Percentiles rank a stretch among this genome's conserved stretches.
phyloP scores from a whole-genome alignment of 306 rosid genomes.

The Cicer cuneatum region DNA sequence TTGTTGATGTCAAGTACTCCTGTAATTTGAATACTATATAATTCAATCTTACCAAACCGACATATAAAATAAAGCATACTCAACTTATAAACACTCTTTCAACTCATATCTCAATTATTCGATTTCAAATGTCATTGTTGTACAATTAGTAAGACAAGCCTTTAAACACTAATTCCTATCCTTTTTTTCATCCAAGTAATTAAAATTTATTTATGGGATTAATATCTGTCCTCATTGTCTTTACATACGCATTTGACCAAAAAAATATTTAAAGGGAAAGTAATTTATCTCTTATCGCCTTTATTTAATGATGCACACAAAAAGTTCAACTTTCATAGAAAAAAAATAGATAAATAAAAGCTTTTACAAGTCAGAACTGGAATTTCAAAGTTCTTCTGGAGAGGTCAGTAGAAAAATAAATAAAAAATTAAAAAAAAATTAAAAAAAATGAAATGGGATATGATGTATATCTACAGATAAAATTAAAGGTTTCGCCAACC shows the following conservation, averaged over 20 bases:
- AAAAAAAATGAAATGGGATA: slow-evolving; percentile 26
- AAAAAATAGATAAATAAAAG: neutral
- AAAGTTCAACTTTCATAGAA: neutral
- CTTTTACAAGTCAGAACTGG: slow-evolving; percentile 28
- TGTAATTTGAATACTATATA: neutral
- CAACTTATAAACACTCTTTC: neutral
- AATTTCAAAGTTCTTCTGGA: slow-evolving; percentile 13
- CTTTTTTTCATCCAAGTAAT: neutral
- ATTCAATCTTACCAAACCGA: neutral
- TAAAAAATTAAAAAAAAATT: no score
- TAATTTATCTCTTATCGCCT: no score
- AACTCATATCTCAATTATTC: neutral
- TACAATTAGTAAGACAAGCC: neutral
- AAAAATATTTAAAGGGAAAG: no score
- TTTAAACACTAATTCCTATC: neutral
- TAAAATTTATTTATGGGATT: no score
- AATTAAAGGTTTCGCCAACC: slow-evolving; percentile 27
- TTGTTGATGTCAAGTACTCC: no score
- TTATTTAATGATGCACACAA: neutral
- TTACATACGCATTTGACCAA: no score
- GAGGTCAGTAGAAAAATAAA: neutral
- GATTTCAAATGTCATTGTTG: neutral
- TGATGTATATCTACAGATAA: slow-evolving; percentile 31
- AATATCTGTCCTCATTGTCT: no score
- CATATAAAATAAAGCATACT: neutral